Base-by-base conservation (phyloP, 2,329 filamentous ascomycete species). In the Colletotrichum eleusines region DNA sequence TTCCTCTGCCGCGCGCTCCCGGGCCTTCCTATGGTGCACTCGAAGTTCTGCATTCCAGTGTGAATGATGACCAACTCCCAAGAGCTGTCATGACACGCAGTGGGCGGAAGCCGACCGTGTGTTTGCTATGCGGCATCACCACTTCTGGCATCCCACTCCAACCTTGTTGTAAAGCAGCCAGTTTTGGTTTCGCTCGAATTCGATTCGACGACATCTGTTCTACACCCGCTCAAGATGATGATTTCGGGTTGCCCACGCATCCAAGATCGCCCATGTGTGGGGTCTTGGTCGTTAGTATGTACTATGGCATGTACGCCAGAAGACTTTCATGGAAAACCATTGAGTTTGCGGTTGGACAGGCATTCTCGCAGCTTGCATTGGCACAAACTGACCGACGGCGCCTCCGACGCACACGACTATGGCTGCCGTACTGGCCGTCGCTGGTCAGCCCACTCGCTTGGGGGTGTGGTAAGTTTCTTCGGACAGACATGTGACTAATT, bases 381-480 rank as follows among this genome's bases (percentile, higher is more conserved):
- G 12, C 9, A 31, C 23, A 50, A 48, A 31, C n/a, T 11, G 16
- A 20, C 18, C 11, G 3, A 57, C 35, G n/a, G 58, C 18, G 44
- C 31, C 18, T 42, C 35, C 35, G 51, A n/a, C 35, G n/a, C n/a
- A n/a, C n/a, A 64, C 23, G 26, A 31, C 65, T 26, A 42, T 7
- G 44, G 31, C 33, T 55, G 8, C 8, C 20, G 31, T 31, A 26
- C 23, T 38, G 23, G 14, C 18, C 2, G 26, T 38, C 28, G n/a
- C n/a, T 40, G 51, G 51, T 53, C 51, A 50, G 66, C 35, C 44
- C 60, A 58, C 62, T 38, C 9, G 31, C 33, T 33, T n/a, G 16
- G 12, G n/a, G 23, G 42, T n/a, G 60, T 68, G 42, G 51, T 44
- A 57, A 44, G 60, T 50, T 57, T n/a, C 26, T 20, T 12, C 33